Percentiles rank a stretch among this genome's conserved stretches.
Conservation (phyloP, 2,329 filamentous ascomycete genomes). For the Hypoxylon sp. region DNA sequence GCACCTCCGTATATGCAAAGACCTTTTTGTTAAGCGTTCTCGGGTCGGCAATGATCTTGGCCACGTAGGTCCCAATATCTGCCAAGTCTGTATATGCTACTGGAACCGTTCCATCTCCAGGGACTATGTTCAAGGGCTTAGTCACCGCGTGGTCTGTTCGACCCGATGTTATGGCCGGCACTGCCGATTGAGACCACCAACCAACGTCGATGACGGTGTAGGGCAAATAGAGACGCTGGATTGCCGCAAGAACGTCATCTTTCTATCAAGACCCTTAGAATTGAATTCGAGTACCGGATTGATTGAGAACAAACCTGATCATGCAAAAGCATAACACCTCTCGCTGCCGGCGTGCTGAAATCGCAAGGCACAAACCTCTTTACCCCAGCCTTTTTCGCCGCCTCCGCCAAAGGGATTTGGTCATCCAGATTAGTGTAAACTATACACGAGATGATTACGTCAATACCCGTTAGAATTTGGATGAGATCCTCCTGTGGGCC, state of each 20-base stretch:
- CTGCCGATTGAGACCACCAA: slow-evolving; percentile 41
- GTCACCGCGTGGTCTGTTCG: slow-evolving; percentile 27
- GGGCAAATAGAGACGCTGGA: slow-evolving; percentile 42
- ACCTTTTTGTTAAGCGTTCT: slow-evolving; percentile 67
- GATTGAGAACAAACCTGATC: slow-evolving; percentile 44
- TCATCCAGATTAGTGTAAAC: slow-evolving; percentile 54
- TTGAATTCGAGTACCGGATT: not conserved
- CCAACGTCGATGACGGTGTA: slow-evolving; percentile 48
- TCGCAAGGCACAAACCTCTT: slow-evolving; percentile 67
- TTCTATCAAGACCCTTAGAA: slow-evolving; percentile 36
- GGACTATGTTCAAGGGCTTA: slow-evolving; percentile 47
- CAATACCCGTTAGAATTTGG: slow-evolving; percentile 58
- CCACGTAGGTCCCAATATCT: slow-evolving; percentile 66
- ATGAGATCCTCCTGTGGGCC: slow-evolving; percentile 60
- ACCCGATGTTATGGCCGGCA: slow-evolving; percentile 38
- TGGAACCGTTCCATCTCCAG: slow-evolving; percentile 60
- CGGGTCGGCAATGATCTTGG: slow-evolving; percentile 63
- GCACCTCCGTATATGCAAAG: slow-evolving; percentile 61
- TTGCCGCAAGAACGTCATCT: slow-evolving; percentile 41
- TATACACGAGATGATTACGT: slow-evolving; percentile 63
- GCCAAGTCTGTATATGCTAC: slow-evolving; percentile 61
- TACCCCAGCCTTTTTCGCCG: slow-evolving; percentile 64
- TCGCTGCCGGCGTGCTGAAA: slow-evolving; percentile 63
- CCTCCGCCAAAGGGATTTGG: slow-evolving; percentile 63
- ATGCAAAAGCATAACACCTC: slow-evolving; percentile 52